Evolutionary conservation across 106 monocot genomes (phyloP).

Genomic region (Dactylorhiza incarnata): DNA sequence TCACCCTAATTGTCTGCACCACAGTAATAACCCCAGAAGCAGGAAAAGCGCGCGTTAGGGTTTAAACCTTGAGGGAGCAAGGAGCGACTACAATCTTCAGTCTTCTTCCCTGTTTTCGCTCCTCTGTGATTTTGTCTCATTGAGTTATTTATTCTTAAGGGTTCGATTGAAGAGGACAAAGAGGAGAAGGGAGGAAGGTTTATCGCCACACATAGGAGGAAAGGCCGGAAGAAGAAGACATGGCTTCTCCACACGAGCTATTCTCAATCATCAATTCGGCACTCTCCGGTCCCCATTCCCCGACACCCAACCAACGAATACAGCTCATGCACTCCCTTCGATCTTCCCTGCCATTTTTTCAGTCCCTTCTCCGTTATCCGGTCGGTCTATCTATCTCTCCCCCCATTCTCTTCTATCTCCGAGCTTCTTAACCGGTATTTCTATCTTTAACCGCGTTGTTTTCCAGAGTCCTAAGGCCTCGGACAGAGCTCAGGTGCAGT

Average conservation of each 20-base stretch:
- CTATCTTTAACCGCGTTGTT: slow-evolving; percentile 1
- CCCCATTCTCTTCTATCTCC: not conserved
- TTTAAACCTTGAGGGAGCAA: slow-evolving; percentile 2
- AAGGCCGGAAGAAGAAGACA: slow-evolving; percentile 5
- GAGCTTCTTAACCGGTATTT: not conserved
- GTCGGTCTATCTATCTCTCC: slow-evolving; percentile 13
- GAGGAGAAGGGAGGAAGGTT: slow-evolving; percentile 1
- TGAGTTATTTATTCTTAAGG: not conserved
- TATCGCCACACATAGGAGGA: not conserved
- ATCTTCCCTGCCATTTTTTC: slow-evolving; percentile 35
- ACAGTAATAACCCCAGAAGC: not conserved
- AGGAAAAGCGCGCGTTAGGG: slow-evolving; percentile 8
- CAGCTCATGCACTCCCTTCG: slow-evolving; percentile 82
- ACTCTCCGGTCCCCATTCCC: slow-evolving; percentile 57
- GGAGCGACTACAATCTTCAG: not conserved
- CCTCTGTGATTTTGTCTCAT: not conserved
- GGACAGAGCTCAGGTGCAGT: slow-evolving; percentile 66
- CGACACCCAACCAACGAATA: slow-evolving; percentile 61
- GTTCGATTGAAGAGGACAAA: not conserved
- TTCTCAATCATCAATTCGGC: slow-evolving; percentile 52
- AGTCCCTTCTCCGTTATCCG: slow-evolving; percentile 50
- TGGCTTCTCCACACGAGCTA: slow-evolving; percentile 56
- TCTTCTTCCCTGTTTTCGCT: not conserved
- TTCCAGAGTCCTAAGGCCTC: slow-evolving; percentile 68
- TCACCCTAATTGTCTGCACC: no score